A percentile compares a stretch with the other conserved stretches of the same genome.
phyloP scores from a whole-genome alignment of 768 basidiomycete genomes.

The Lactarius psammicola region DNA sequence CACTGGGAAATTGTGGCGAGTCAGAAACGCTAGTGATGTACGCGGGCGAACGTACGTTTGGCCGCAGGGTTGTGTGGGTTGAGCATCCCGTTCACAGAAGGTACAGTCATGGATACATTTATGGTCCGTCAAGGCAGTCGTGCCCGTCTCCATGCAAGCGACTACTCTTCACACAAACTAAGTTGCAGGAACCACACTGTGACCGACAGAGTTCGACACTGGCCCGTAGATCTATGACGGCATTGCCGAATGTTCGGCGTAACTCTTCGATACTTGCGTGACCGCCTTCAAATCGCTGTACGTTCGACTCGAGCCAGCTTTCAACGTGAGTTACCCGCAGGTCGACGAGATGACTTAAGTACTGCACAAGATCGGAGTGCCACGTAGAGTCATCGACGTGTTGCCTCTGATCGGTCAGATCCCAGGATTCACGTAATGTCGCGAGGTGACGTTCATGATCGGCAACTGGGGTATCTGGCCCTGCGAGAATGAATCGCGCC shows the following conservation, averaged over 20 bases:
- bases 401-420: slow-evolving; percentile 35
- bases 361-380: slow-evolving; percentile 38
- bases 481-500: slow-evolving; percentile 37
- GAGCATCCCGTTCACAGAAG: slow-evolving; percentile 39
- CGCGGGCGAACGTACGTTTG: slow-evolving; percentile 42
- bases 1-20: slow-evolving; percentile 39
- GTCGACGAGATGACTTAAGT: slow-evolving; percentile 43
- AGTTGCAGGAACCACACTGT: slow-evolving; percentile 47
- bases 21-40: neutral
- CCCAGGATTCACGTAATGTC: slow-evolving; percentile 35
- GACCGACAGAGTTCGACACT: slow-evolving; percentile 49
- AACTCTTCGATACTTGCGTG: slow-evolving; percentile 48
- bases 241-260: slow-evolving; percentile 43
- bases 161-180: slow-evolving; percentile 45
- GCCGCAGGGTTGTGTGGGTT: slow-evolving; percentile 39
- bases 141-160: slow-evolving; percentile 48
- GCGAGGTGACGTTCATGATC: slow-evolving; percentile 32
- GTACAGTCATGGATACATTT: slow-evolving; percentile 45
- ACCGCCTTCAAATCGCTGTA: slow-evolving; percentile 43
- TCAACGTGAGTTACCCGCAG: slow-evolving; percentile 48
- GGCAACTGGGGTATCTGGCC: slow-evolving; percentile 25
- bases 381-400: slow-evolving; percentile 43
- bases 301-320: slow-evolving; percentile 51
- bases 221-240: slow-evolving; percentile 45
- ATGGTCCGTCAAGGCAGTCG: slow-evolving; percentile 51